Conservation (phyloP, 1,284 basidiomycete species). For the Rhodotorula mucilaginosa region DNA sequence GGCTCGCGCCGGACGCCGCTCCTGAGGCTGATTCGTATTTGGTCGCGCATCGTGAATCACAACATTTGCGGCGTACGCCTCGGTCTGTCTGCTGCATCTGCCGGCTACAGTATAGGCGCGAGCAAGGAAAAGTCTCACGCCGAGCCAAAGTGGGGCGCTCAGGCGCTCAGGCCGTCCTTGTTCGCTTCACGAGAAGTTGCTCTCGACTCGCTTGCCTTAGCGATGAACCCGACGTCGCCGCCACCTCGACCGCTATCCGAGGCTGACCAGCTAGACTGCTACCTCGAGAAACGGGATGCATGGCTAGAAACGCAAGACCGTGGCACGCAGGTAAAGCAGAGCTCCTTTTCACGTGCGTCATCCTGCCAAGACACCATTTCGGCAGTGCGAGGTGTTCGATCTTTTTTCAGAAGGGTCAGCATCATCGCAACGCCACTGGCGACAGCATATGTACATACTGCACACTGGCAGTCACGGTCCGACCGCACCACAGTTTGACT, state of each 20-base stretch:
- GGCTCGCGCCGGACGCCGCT: conserved; percentile 62
- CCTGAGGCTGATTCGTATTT: neutral
- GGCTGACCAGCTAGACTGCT: neutral
- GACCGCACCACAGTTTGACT: no score
- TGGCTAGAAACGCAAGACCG: neutral
- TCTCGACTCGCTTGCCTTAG: neutral
- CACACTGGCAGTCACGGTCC: no score
- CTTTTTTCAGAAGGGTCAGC: neutral
- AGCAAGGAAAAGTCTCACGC: neutral
- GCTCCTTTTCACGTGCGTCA: neutral
- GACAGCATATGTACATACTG: no score
- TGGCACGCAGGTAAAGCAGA: neutral
- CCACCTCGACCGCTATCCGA: neutral
- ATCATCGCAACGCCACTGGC: neutral
- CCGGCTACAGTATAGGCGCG: no score
- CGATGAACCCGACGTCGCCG: no score
- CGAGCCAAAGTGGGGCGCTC: neutral
- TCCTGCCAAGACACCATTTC: neutral
- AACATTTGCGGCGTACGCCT: neutral
- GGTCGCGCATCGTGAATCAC: neutral
- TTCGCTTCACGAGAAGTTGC: neutral
- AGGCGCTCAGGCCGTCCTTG: neutral
- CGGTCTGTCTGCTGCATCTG: no score
- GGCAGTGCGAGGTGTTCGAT: neutral
- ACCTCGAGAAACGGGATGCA: neutral